Evolutionary conservation across 1,139 yeast genomes (phyloP), one percentile per base, ranked within the genome.

Genomic region (Sugiyamaella grinbergsii): DNA sequence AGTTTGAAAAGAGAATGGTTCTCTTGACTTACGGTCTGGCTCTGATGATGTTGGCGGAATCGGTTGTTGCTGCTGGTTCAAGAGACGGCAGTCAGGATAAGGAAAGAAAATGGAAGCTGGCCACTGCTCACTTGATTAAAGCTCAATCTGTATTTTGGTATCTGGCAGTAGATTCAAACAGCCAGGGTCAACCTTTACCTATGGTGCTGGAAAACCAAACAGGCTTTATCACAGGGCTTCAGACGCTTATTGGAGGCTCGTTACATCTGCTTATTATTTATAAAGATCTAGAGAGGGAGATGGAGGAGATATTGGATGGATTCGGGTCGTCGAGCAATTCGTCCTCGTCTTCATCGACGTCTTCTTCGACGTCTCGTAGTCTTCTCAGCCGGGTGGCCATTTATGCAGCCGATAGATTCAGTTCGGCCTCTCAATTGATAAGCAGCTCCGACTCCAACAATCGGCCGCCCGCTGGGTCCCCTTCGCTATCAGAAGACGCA

Each of bases 391-490:
- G 72, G 8, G 62, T 68, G 1, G 63, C 71, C 2, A 62, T 69
- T n/a, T 67, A 52, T 51, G 70, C 71, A 0, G 58, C 61, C 20
- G 71, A 67, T 26, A 63, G 63, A 55, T 66, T 65, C 40, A 59
- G 63, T 3, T 53, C 66, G 2, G 66, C 71, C 3, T 47, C 54
- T 13, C 64, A 65, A 29, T 44, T 60, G 33, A 51, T 58, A 5
- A 58, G 54, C 6, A 49, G 53, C 28, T 26, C 42, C 18, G 28
- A 38, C 19, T 13, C 23, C 10, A 18, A 4, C 24, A 11, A 41
- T 33, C 11, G 16, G 13, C 39, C 53, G 2, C 32, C 51, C 26
- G 42, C 45, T 23, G 43, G 37, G 43, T 11, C 51, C 42, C 39
- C 60, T 15, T 15, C 28, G 5, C 15, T 26, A 3, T 10, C 8